Percentiles rank a stretch among this genome's conserved stretches.
These are phyloP conservation scores for Solanum ossicruentum DNA, from an alignment of 257 asterid genomes.

Conservation along the genomic window DNA sequence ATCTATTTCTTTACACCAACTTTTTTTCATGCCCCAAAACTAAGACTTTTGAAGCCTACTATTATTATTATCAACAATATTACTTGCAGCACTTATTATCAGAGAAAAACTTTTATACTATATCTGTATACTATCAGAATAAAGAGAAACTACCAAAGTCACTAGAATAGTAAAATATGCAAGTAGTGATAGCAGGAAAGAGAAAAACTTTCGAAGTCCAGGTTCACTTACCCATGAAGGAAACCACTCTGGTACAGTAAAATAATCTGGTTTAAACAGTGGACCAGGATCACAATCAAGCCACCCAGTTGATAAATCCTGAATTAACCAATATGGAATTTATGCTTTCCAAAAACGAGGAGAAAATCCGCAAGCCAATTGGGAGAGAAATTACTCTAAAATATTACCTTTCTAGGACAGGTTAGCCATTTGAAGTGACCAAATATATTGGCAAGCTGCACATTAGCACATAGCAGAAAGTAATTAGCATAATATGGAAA, in stretches of 20 bases:
- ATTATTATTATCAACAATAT: too few species aligned
- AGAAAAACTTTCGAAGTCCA: neutral
- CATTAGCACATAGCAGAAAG: neutral
- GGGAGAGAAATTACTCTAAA: constrained; percentile 1
- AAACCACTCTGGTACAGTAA: constrained; percentile 48
- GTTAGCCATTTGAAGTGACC: constrained; percentile 88
- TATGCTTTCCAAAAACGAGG: neutral
- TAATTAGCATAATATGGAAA: neutral
- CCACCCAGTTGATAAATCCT: constrained; percentile 96
- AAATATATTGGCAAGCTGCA: constrained; percentile 76
- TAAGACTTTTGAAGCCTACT: too few species aligned
- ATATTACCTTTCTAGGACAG: constrained; percentile 83
- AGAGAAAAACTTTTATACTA: too few species aligned
- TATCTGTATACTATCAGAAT: too few species aligned
- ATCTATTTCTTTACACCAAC: too few species aligned
- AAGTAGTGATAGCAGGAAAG: neutral
- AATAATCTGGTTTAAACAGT: constrained; percentile 67
- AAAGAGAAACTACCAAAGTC: neutral
- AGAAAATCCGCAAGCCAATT: neutral
- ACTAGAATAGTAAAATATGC: neutral
- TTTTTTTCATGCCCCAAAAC: too few species aligned
- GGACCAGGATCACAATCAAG: constrained; percentile 90
- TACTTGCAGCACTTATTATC: too few species aligned
- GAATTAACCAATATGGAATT: neutral
- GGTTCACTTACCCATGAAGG: constrained; percentile 58